A percentile compares a stretch with the other conserved stretches of the same genome.
phyloP scores from a whole-genome alignment of 768 basidiomycete genomes.

The Auriscalpium orientale region DNA sequence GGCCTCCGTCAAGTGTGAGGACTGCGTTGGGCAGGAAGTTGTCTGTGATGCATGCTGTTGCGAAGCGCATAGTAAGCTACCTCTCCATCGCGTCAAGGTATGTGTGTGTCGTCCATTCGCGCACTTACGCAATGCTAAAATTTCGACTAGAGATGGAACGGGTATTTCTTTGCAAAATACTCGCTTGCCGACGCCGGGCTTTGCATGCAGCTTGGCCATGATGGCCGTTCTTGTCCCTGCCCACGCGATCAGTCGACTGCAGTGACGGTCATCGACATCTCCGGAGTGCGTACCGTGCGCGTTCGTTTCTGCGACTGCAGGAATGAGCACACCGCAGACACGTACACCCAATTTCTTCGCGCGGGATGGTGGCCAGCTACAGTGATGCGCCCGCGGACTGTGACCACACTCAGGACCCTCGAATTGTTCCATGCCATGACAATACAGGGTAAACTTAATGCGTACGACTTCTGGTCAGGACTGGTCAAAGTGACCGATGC shows the following conservation, averaged over 20 bases:
- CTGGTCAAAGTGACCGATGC: neutral
- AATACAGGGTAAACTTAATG: conserved; percentile 1
- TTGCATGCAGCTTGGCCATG: neutral
- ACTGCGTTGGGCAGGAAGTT: neutral
- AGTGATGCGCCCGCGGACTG: neutral
- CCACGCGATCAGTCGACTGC: neutral
- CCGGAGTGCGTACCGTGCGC: neutral
- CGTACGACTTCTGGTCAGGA: conserved; percentile 1
- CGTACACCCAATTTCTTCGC: neutral
- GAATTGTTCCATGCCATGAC: neutral
- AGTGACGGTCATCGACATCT: neutral
- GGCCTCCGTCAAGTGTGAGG: neutral
- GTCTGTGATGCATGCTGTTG: neutral
- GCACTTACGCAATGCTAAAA: neutral
- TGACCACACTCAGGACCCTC: neutral
- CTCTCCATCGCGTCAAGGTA: neutral
- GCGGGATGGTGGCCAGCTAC: neutral
- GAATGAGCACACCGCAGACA: neutral
- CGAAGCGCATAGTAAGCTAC: neutral
- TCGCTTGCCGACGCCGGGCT: neutral
- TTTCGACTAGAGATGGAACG: neutral
- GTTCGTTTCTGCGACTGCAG: neutral
- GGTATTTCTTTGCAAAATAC: neutral
- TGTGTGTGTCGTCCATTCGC: neutral
- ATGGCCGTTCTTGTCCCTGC: neutral